Base-by-base conservation (phyloP, 208 protist genomes). In the Naegleria gruberi region DNA sequence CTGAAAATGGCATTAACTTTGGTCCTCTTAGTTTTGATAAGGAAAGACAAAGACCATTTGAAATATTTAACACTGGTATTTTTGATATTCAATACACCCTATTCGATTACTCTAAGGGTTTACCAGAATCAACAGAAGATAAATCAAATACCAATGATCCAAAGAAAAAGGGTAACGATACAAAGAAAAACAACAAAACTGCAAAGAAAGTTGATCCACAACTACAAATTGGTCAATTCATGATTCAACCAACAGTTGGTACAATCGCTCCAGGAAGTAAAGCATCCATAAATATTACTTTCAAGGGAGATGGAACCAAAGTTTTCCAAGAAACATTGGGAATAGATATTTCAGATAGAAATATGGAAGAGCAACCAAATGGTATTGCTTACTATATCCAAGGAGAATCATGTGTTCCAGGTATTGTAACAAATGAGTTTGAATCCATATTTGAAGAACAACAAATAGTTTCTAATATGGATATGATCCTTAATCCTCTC, bases 391-490 rank as follows among this genome's bases (percentile, higher is more conserved):
- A 98, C 84, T 97, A 98, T 91, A 94, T 99, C 65, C 91, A 93
- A 41, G 98, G 95, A 37, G 97, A 98, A 90, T 94, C 95, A 34
- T 98, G 97, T 89, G 94, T 97, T 30, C 97, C 98, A 34, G 97
- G 97, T 45, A 93, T 96, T 82, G 97, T 97, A 91, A 95, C 95
- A 17, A 91, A 91, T n/a, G 95, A 99, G 91, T 94, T 98, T 82
- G 91, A 94, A 15, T 95, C 94, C 40, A 98, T 99, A 89, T 99
- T 99, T 92, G 98, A 99, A 94, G 98, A 99, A 94, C 98, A 99
- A 94, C 94, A 96, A 89, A 93, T 98, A 19, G 95, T 98, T 30
- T 93, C 93, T 87, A 94, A 94, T 45, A 93, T 98, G 4, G 94
- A 96, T 44, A 93, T 92, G 40, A 85, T 92, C 1, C 8, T 34